Percentiles rank a stretch among this genome's conserved stretches.
Conservation (phyloP, 1,139 yeast genomes). For the Protomyces lactucae-debilis region DNA sequence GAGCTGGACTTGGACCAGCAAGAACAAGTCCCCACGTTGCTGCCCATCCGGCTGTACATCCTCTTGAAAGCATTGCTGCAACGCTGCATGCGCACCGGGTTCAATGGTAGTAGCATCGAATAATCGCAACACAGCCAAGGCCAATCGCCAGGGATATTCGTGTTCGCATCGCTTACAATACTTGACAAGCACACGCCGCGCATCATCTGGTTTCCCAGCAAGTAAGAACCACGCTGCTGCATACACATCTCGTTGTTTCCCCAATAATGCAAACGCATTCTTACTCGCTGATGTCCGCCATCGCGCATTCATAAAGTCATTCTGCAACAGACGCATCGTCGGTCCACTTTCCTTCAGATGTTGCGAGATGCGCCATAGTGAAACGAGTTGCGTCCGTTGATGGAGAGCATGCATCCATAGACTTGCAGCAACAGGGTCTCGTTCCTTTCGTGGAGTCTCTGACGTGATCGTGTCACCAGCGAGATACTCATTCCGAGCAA, state of each 20-base stretch:
- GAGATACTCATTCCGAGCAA: conserved; percentile 20
- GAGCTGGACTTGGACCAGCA: background rate
- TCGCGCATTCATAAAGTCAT: conserved; percentile 66
- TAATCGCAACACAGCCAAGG: conserved; percentile 55
- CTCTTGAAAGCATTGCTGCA: background rate
- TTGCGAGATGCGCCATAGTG: conserved; percentile 75
- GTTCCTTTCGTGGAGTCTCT: conserved; percentile 38
- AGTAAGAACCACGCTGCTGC: conserved; percentile 86
- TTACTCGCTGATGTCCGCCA: conserved; percentile 88
- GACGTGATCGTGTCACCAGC: conserved; percentile 52
- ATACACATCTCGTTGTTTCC: conserved; percentile 76
- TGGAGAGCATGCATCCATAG: conserved; percentile 70
- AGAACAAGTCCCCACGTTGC: background rate
- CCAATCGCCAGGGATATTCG: conserved; percentile 63
- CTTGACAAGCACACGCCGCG: conserved; percentile 57
- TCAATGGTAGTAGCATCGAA: background rate
- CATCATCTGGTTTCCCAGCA: conserved; percentile 72
- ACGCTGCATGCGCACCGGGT: background rate
- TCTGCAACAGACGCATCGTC: conserved; percentile 66
- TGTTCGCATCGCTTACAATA: conserved; percentile 59
- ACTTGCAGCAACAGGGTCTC: conserved; percentile 69
- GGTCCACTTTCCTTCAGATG: conserved; percentile 78
- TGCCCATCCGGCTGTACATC: background rate
- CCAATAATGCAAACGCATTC: conserved; percentile 83
- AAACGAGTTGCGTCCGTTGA: conserved; percentile 69